Conservation (phyloP, 306 rosid genomes). For the Fagus sylvatica region DNA sequence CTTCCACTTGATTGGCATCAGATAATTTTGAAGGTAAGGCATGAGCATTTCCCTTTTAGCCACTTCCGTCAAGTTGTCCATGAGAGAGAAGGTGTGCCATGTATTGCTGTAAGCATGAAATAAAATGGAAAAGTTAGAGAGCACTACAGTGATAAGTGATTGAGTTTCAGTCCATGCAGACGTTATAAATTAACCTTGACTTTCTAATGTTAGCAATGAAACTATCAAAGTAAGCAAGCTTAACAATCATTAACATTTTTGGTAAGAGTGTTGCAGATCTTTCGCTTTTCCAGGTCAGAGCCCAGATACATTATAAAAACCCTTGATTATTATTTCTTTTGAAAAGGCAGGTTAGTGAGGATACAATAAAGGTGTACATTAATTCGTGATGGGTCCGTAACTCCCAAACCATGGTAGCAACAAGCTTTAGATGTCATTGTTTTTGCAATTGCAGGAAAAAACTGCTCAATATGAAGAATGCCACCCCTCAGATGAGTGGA, state of each 20-base stretch:
- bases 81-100: conserved; percentile 87
- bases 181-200: neutral
- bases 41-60: conserved; percentile 27
- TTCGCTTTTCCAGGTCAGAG: too few species aligned
- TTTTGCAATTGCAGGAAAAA: neutral
- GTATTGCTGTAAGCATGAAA: conserved; percentile 66
- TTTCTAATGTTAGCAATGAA: neutral
- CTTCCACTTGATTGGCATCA: neutral
- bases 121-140: conserved; percentile 1
- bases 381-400: neutral
- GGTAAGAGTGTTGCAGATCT: neutral
- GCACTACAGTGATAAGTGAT: neutral
- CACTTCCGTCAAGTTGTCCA: conserved; percentile 90
- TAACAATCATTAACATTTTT: neutral
- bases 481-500: too few species aligned
- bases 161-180: neutral
- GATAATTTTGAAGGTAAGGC: neutral
- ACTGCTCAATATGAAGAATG: neutral
- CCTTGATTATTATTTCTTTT: too few species aligned
- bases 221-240: neutral
- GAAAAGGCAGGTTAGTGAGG: neutral
- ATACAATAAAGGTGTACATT: neutral
- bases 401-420: neutral
- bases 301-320: too few species aligned
- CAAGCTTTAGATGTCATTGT: neutral